These are phyloP conservation scores for Papiliotrema nemorosa DNA, from an alignment of 1,284 basidiomycete species.

Conservation along the genomic window DNA sequence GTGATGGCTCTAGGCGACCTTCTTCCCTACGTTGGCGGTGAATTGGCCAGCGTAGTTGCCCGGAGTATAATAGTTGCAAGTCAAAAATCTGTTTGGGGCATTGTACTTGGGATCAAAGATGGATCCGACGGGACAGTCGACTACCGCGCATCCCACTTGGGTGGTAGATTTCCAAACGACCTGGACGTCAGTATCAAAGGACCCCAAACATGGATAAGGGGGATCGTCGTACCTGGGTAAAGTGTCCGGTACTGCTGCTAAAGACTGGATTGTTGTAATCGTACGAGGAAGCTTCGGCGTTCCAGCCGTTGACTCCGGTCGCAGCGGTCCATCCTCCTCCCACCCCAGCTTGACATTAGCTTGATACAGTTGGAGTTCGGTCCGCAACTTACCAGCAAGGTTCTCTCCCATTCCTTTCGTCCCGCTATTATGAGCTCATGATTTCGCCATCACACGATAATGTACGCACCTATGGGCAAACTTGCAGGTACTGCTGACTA, in stretches of 20 bases:
- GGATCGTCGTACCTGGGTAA: slow-evolving; percentile 20
- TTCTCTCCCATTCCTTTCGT: slow-evolving; percentile 29
- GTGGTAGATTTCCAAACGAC: slow-evolving; percentile 45
- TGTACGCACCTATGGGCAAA: slow-evolving; percentile 13
- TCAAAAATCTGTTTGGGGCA: not conserved
- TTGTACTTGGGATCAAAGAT: slow-evolving; percentile 11
- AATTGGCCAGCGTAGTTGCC: slow-evolving; percentile 1
- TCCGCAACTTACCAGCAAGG: too few species aligned
- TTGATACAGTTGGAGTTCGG: too few species aligned
- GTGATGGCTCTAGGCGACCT: slow-evolving; percentile 1
- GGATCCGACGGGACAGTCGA: slow-evolving; percentile 14
- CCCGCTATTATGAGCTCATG: not conserved
- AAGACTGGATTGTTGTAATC: slow-evolving; percentile 27
- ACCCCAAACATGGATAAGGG: not conserved
- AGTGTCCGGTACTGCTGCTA: slow-evolving; percentile 29
- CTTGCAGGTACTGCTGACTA: too few species aligned
- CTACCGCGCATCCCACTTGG: slow-evolving; percentile 34
- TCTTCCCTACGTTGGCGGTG: slow-evolving; percentile 4
- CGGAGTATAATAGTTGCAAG: slow-evolving; percentile 1
- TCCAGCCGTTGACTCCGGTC: slow-evolving; percentile 31
- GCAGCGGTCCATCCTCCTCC: slow-evolving; percentile 27
- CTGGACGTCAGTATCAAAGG: too few species aligned
- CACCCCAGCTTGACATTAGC: too few species aligned
- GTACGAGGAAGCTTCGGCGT: slow-evolving; percentile 35
- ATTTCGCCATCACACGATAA: slow-evolving; percentile 7